Evolutionary conservation across 176 grass and related monocot genomes (phyloP).

Genomic region (sorghum (Sorghum bicolor)): Sorghum_bicolor_NCBIv3 NC_012870.2:15562001-15562500

Average conservation of each 20-base stretch:
- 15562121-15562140: neutral
- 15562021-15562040: neutral
- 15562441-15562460: neutral
- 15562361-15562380: neutral
- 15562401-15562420: neutral
- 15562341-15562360: no score
- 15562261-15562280: no score
- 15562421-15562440: neutral
- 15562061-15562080: neutral
- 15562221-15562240: no score
- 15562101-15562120: neutral
- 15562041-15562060: neutral
- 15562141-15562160: neutral
- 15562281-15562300: no score
- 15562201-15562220: no score
- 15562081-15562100: neutral
- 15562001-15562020: neutral
- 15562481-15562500: neutral
- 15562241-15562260: no score
- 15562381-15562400: neutral
- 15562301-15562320: no score
- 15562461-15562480: neutral
- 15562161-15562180: neutral
- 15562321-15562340: no score
- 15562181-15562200: no score